Evolutionary conservation across 257 asterid species (phyloP).

Genomic region (Gentiana macrophylla): DNA sequence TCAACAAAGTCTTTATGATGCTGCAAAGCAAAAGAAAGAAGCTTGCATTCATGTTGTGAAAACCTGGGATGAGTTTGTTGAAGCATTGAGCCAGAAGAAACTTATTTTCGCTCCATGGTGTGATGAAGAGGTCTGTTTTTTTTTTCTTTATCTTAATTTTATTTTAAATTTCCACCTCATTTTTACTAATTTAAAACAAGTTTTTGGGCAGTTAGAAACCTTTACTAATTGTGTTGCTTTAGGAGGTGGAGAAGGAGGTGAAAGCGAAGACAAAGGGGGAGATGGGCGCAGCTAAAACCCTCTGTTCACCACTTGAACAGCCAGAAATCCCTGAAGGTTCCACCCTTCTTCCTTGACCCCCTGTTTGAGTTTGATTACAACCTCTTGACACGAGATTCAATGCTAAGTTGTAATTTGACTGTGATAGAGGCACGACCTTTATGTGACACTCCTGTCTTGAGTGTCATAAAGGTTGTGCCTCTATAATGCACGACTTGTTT

Average conservation of each 20-base stretch:
- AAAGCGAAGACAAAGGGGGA: conserved; percentile 85
- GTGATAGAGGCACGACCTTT: too few species aligned
- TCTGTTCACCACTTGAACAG: conserved; percentile 87
- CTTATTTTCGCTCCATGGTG: conserved; percentile 96
- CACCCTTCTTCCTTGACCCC: background rate
- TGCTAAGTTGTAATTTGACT: too few species aligned
- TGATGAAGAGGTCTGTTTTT: conserved; percentile 56
- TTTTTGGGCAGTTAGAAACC: too few species aligned
- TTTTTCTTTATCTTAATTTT: too few species aligned
- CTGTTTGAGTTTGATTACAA: too few species aligned
- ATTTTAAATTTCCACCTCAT: too few species aligned
- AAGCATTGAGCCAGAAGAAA: conserved; percentile 73
- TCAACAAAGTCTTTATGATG: conserved; percentile 63
- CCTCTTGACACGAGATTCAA: too few species aligned
- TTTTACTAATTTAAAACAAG: too few species aligned
- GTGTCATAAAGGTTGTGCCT: too few species aligned
- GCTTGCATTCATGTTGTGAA: conserved; percentile 56
- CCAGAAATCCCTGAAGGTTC: conserved; percentile 77
- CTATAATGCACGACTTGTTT: too few species aligned
- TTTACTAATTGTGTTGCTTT: background rate
- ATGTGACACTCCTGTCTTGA: too few species aligned
- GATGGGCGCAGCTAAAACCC: conserved; percentile 85
- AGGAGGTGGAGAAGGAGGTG: conserved; percentile 92
- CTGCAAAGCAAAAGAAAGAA: conserved; percentile 68
- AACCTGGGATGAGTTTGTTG: conserved; percentile 74